Evolutionary conservation across 345 rosid genomes (phyloP).

Genomic region (Noccaea bulbosa): DNA sequence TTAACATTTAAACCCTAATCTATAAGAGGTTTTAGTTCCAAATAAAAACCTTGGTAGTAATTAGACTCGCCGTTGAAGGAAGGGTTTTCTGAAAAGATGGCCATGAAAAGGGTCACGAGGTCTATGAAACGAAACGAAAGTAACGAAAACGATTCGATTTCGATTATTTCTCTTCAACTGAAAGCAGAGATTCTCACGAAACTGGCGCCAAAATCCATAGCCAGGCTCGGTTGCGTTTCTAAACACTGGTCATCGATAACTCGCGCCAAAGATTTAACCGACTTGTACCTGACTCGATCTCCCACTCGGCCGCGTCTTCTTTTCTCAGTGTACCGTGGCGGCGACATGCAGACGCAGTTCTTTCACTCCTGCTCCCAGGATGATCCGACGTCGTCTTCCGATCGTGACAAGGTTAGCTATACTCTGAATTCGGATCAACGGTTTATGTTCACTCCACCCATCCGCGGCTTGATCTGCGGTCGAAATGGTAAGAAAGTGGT

Average conservation of each 20-base stretch:
- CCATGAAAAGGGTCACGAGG: background rate
- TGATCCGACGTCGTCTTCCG: background rate
- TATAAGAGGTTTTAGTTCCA: too few species aligned
- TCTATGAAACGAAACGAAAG: background rate
- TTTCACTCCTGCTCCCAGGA: conserved; percentile 12
- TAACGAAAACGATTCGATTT: too few species aligned
- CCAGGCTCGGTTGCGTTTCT: background rate
- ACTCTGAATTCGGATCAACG: background rate
- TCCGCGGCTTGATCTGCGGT: conserved; percentile 11
- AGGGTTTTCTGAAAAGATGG: too few species aligned
- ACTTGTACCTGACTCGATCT: background rate
- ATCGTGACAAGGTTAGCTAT: background rate
- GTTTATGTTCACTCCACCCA: background rate
- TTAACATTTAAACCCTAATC: too few species aligned
- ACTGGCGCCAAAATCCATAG: background rate
- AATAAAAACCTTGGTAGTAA: too few species aligned
- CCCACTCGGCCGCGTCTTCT: background rate
- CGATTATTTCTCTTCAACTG: background rate
- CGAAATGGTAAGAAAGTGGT: background rate
- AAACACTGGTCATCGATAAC: conserved; percentile 7
- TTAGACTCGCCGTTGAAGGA: too few species aligned
- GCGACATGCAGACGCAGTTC: background rate
- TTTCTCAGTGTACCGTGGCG: background rate
- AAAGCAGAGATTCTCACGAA: background rate
- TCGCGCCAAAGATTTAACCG: background rate